These are phyloP conservation scores for Alopecurus myosuroides DNA, from an alignment of 176 grass and related monocot genomes.

Conservation along the genomic window DNA sequence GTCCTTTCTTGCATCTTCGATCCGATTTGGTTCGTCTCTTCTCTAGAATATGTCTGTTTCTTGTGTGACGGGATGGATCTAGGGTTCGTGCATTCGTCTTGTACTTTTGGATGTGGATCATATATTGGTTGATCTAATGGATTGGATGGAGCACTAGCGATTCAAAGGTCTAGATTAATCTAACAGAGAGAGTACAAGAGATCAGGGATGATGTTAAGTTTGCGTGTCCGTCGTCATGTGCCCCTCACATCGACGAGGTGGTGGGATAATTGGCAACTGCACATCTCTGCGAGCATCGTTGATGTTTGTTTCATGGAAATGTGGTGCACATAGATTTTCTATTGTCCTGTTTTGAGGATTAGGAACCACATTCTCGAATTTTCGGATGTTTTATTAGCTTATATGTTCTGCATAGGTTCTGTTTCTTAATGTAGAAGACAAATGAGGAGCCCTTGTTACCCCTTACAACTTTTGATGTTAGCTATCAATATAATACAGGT, in stretches of 20 bases:
- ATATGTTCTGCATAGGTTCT: background rate
- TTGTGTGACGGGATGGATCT: background rate
- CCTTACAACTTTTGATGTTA: background rate
- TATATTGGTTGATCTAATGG: background rate
- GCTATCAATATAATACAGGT: background rate
- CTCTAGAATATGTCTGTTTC: background rate
- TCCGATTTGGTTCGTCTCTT: background rate
- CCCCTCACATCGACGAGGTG: background rate
- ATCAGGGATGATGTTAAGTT: background rate
- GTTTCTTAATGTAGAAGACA: background rate
- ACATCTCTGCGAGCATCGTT: background rate
- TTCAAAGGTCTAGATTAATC: background rate
- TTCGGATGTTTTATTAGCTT: background rate
- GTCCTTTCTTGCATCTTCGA: background rate
- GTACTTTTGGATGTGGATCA: background rate
- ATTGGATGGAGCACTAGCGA: background rate
- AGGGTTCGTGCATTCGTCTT: conserved; percentile 14
- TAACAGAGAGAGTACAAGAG: background rate
- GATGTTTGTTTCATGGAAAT: background rate
- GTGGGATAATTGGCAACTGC: background rate
- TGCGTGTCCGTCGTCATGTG: background rate
- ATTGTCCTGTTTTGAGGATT: background rate
- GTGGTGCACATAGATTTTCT: background rate
- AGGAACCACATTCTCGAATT: background rate
- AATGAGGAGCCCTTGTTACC: background rate